Evolutionary conservation across 148 eudicot species (phyloP), one percentile per base, ranked within the genome.

Genomic region (Persicaria maculosa): DNA sequence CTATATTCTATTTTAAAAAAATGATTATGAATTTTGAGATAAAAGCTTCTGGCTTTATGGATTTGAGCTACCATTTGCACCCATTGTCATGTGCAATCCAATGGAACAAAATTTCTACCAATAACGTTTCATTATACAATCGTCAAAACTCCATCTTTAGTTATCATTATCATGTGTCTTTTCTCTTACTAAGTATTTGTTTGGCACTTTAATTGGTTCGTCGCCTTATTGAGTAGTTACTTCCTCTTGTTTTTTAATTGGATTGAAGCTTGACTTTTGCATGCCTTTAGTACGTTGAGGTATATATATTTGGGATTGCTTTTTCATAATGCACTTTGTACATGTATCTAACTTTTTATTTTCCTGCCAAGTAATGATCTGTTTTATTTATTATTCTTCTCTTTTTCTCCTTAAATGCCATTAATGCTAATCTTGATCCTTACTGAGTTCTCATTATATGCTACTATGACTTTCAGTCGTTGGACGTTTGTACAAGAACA

Each of bases 401-500:
- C 36, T 40, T 71, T 5, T 19, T 55, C 31, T 68, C 25, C 1
- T 47, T 62, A 6, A 43, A 25, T 71, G 43, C 4, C 57, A 43
- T 44, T 64, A 17, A 47, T 52, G 53, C 40, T 20, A 45, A 5
- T 67, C 16, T 71, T 45, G 45, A 11, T 68, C 48, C 67, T 70
- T 61, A 61, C 65, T 54, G 74, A 16, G 54, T 57, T 64, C 71
- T 84, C 20, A 79, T 31, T 78, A 31, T 10, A 14, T 71, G 45
- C 50, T 74, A 55, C 55, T 69, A 14, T 52, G 68, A 31, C 74
- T 74, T 61, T 75, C 85, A 95, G 98, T 83, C 91, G 78, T 75
- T 90, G 91, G 89, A 76, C 82, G 72, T 75, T 74, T 46, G 79
- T 78, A n/a, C 89, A 89, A 74, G 80, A 84, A 75, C 79, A 61